These are phyloP conservation scores for Volvox reticuliferus DNA, from an alignment of 139 green algal genomes.

Conservation along the genomic window DNA sequence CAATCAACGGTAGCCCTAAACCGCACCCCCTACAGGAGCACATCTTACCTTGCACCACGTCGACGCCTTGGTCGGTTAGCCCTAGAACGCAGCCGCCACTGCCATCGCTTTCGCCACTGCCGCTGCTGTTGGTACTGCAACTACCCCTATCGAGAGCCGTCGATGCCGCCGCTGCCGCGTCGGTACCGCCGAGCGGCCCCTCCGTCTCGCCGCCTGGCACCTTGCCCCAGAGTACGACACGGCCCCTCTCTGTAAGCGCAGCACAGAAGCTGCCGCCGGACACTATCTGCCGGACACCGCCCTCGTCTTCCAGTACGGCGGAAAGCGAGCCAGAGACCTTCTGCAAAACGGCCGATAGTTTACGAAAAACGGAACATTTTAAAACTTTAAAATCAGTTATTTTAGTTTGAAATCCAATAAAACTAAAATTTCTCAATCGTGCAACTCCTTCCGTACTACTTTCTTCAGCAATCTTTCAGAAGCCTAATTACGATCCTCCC, in stretches of 20 bases:
- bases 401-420: no score
- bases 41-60: not conserved
- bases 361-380: no score
- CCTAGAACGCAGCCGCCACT: not conserved
- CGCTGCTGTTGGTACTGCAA: not conserved
- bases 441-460: no score
- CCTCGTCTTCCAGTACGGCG: constrained; percentile 59
- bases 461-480: no score
- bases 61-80: constrained; percentile 9
- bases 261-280: constrained; percentile 74
- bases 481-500: no score
- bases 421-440: no score
- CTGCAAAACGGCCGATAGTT: not conserved
- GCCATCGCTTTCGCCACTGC: constrained; percentile 1
- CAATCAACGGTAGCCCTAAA: no score
- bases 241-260: constrained; percentile 57
- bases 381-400: no score
- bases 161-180: not conserved
- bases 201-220: constrained; percentile 41
- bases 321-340: constrained; percentile 45
- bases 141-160: no score
- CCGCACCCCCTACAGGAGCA: not conserved
- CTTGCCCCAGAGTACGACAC: constrained; percentile 79
- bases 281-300: constrained; percentile 67
- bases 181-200: not conserved